phyloP scores from a whole-genome alignment of 1,139 yeast species.

The Nakaseomyces sp. region DNA sequence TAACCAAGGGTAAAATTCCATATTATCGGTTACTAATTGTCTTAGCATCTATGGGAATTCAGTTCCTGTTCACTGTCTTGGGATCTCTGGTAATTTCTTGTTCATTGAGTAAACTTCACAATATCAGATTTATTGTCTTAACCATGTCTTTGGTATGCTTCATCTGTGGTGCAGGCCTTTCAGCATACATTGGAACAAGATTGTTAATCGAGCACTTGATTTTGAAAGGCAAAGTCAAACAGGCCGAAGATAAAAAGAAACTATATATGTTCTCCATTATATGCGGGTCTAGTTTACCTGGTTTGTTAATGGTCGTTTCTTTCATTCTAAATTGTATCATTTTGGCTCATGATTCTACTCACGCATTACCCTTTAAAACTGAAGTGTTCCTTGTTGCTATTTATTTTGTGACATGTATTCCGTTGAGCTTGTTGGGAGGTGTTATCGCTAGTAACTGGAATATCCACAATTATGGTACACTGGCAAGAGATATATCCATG shows the following conservation, averaged over 20 bases:
- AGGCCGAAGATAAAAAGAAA: conserved; percentile 7
- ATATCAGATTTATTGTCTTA: conserved; percentile 58
- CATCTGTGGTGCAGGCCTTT: conserved; percentile 60
- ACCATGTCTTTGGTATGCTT: conserved; percentile 54
- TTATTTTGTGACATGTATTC: conserved; percentile 60
- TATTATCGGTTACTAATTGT: conserved; percentile 36
- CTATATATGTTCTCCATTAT: conserved; percentile 34
- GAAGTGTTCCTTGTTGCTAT: conserved; percentile 48
- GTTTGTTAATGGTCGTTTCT: conserved; percentile 44
- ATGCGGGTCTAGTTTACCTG: conserved; percentile 58
- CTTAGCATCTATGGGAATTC: conserved; percentile 67
- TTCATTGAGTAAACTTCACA: conserved; percentile 46
- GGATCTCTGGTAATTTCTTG: conserved; percentile 57
- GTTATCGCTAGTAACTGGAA: conserved; percentile 39
- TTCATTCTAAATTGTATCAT: conserved; percentile 56
- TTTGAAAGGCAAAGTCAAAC: conserved; percentile 33
- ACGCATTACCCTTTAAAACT: conserved; percentile 71
- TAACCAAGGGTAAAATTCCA: conserved; percentile 12
- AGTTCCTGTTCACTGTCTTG: conserved; percentile 52
- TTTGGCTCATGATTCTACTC: conserved; percentile 70
- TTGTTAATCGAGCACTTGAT: not conserved
- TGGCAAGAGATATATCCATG: not conserved
- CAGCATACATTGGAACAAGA: conserved; percentile 58
- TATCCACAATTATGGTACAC: not conserved
- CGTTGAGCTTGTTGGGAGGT: conserved; percentile 70